Conservation (phyloP, 140 eudicot species). For the Ambrosia hybrid region DNA sequence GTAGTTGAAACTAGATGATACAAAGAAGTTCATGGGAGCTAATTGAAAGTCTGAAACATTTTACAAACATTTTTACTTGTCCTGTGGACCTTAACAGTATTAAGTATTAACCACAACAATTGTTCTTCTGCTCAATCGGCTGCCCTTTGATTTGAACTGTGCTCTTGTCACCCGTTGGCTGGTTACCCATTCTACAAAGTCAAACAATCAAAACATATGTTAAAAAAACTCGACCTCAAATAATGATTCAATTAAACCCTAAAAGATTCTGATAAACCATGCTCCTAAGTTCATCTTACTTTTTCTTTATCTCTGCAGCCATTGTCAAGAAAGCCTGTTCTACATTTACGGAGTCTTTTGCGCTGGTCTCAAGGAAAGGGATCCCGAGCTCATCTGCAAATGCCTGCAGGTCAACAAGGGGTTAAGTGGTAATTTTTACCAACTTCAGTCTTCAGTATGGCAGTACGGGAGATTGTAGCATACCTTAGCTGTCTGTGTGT, state of each 20-base stretch:
- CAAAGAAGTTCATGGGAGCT: constrained; percentile 13
- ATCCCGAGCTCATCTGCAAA: constrained; percentile 98
- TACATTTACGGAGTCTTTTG: constrained; percentile 88
- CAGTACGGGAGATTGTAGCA: not conserved
- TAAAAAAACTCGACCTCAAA: not conserved
- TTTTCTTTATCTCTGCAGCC: constrained; percentile 97
- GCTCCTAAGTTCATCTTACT: constrained; percentile 39
- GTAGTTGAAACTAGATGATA: constrained; percentile 27
- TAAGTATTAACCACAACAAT: constrained; percentile 72
- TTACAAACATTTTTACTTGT: constrained; percentile 20
- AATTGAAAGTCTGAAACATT: constrained; percentile 24
- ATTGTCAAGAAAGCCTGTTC: constrained; percentile 98
- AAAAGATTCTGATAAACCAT: no score
- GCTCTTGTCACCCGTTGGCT: constrained; percentile 55
- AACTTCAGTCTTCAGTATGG: no score
- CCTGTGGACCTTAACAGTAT: constrained; percentile 16
- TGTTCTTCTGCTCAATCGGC: constrained; percentile 90
- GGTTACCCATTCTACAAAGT: constrained; percentile 76
- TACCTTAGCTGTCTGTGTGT: constrained; percentile 87
- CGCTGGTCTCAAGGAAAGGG: constrained; percentile 97
- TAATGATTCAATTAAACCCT: not conserved
- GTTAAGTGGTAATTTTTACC: not conserved
- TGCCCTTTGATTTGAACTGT: constrained; percentile 86
- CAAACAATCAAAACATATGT: not conserved
- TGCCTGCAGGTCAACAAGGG: constrained; percentile 46